Conservation (phyloP, 371 early-diverging fungal genomes). For the Mortierella sp. region DNA sequence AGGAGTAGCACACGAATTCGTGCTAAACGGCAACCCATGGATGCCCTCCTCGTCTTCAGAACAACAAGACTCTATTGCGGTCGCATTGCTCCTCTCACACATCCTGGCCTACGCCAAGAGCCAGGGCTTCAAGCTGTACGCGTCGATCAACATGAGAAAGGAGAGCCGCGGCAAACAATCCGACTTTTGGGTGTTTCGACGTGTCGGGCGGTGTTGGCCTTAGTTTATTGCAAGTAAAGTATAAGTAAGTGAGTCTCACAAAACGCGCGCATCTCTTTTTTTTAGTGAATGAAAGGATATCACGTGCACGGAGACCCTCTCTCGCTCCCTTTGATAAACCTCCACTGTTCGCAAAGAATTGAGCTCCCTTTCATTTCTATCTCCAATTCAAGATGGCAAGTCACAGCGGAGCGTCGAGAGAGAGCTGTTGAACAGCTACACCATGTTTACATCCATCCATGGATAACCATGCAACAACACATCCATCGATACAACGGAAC, state of each 20-base stretch:
- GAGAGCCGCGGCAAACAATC: not conserved
- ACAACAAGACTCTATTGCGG: not conserved
- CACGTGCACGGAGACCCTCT: not conserved
- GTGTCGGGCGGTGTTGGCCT: not conserved
- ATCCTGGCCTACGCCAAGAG: not conserved
- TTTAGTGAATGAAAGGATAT: not conserved
- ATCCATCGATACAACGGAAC: too few relatives aligned
- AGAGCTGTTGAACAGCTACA: too few relatives aligned
- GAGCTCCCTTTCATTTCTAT: conserved; percentile 5
- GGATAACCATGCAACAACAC: not conserved
- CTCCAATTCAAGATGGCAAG: conserved; percentile 7
- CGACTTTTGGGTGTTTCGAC: conserved; percentile 5
- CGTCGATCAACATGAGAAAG: not conserved
- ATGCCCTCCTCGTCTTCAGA: not conserved
- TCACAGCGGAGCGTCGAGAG: not conserved
- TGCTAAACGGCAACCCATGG: not conserved
- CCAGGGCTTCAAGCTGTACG: conserved; percentile 1
- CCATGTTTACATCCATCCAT: not conserved
- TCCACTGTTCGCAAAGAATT: not conserved
- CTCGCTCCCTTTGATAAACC: not conserved
- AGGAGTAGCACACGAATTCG: not conserved
- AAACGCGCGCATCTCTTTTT: not conserved
- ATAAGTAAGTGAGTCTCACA: too few relatives aligned
- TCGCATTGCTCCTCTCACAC: not conserved
- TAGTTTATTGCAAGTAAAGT: not conserved